Percentiles rank a stretch among this genome's conserved stretches.
These are phyloP conservation scores for Dryas integrifolia DNA, from an alignment of 331 rosid genomes.

Conservation along the genomic window DNA sequence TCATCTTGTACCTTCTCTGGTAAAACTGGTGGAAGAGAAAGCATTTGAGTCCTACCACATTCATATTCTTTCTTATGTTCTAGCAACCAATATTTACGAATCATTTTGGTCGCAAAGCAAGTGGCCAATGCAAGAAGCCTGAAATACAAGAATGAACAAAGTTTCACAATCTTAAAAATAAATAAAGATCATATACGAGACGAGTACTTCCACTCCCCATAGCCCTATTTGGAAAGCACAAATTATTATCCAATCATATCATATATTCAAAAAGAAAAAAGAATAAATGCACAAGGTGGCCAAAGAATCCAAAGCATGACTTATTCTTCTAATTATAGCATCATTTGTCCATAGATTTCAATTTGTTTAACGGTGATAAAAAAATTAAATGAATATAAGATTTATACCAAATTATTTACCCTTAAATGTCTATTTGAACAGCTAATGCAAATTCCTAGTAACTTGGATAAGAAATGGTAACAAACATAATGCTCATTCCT, in stretches of 20 bases:
- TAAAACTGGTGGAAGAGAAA: constrained; percentile 56
- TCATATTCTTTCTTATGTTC: constrained; percentile 43
- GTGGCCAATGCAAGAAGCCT: constrained; percentile 89
- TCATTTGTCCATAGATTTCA: background rate
- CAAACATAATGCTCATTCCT: background rate
- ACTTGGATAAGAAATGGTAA: background rate
- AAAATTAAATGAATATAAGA: background rate
- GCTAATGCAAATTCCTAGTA: background rate
- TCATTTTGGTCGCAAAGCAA: constrained; percentile 80
- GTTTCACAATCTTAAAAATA: constrained; percentile 21
- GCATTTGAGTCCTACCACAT: constrained; percentile 39
- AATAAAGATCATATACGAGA: background rate
- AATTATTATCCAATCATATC: background rate
- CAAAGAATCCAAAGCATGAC: constrained; percentile 1
- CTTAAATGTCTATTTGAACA: background rate
- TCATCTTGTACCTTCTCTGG: constrained; percentile 43
- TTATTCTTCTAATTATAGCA: background rate
- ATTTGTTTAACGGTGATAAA: background rate
- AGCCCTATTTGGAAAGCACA: background rate
- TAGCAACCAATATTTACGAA: constrained; percentile 70
- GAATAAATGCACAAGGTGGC: background rate
- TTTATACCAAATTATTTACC: background rate
- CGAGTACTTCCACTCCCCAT: background rate
- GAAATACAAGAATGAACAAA: constrained; percentile 27
- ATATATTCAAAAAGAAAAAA: background rate